phyloP scores from a whole-genome alignment of 495 filamentous ascomycete genomes.

The Lasiosphaeria miniovina region DNA sequence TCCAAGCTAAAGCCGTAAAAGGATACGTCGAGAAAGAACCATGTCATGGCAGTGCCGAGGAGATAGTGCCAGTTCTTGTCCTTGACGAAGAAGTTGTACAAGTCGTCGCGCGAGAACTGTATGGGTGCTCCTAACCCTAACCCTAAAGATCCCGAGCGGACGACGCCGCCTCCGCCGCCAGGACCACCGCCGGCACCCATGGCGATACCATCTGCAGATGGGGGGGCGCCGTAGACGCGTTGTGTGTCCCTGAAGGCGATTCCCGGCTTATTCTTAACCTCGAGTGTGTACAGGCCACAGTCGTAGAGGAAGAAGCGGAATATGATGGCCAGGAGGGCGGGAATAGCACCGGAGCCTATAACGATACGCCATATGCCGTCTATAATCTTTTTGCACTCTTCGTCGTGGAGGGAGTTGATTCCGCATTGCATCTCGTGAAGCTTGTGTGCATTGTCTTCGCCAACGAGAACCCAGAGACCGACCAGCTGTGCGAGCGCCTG shows the following conservation, averaged over 20 bases:
- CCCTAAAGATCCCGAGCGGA: background rate
- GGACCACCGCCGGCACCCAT: conserved; percentile 58
- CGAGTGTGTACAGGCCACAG: conserved; percentile 74
- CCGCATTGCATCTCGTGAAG: conserved; percentile 46
- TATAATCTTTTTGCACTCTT: conserved; percentile 62
- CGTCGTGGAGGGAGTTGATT: conserved; percentile 47
- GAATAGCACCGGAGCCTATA: conserved; percentile 71
- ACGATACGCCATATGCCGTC: conserved; percentile 78
- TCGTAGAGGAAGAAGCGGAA: conserved; percentile 73
- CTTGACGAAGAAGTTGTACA: conserved; percentile 30
- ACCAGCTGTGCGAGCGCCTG: conserved; percentile 66
- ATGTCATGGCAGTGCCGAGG: conserved; percentile 35
- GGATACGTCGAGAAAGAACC: conserved; percentile 39
- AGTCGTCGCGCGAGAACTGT: conserved; percentile 32
- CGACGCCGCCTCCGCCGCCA: conserved; percentile 10
- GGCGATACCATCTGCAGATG: conserved; percentile 61
- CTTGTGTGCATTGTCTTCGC: conserved; percentile 61
- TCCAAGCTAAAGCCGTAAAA: conserved; percentile 38
- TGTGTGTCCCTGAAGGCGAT: conserved; percentile 61
- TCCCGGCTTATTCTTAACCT: conserved; percentile 62
- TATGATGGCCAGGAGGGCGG: conserved; percentile 67
- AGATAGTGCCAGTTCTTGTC: conserved; percentile 39
- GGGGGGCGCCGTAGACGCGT: conserved; percentile 49
- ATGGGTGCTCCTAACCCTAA: conserved; percentile 18
- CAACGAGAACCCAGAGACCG: conserved; percentile 61